Evolutionary conservation across 495 filamentous ascomycete genomes (phyloP), one percentile per base, ranked within the genome.

Genomic region (Daldinia decipiens): DNA sequence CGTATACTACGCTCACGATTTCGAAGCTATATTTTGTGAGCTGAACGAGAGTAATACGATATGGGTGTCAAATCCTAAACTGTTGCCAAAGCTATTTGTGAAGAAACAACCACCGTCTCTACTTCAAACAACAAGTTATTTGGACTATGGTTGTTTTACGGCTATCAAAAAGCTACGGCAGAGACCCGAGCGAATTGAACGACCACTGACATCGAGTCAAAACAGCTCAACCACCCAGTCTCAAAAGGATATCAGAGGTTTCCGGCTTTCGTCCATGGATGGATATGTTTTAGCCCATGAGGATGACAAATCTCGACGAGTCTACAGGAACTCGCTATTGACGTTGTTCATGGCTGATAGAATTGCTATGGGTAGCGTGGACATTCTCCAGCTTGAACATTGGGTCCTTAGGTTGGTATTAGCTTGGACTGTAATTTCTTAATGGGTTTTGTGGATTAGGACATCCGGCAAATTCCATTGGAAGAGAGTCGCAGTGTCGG

Each of bases 1-100:
- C 51, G 83, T 86, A 21, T 78, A 83, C 67, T 86, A 87, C 65
- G 71, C 80, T 7, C 79, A 87, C 69, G 77, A 82, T 27, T 71
- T 84, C 13, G 83, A 87, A 67, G 86, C 82, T 1, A 73, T 90
- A 36, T 79, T 83, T 45, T 76, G 77, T 40, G 86, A 89, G 69
- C 65, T 82, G 12, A 74, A 81, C 19, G 83, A 85, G 64, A 86
- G 80, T 68, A 75, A 76, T 27, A 90, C 85, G 1, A 74, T 89
- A 21, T 81, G 78, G 74, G 72, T 88, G 40, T 86, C 87, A 1
- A 69, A 81, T 4, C 80, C 80, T 1, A 76, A 81, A 21, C 26
- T 85, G 13, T 73, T 89, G 39, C 77, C 80, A 4, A 74, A 77
- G 67, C 66, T 86, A 15, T 74, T 79, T 56, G 47, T 79, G 19